Conservation (phyloP, 495 filamentous ascomycete species). For the Bacidia rubella region DNA sequence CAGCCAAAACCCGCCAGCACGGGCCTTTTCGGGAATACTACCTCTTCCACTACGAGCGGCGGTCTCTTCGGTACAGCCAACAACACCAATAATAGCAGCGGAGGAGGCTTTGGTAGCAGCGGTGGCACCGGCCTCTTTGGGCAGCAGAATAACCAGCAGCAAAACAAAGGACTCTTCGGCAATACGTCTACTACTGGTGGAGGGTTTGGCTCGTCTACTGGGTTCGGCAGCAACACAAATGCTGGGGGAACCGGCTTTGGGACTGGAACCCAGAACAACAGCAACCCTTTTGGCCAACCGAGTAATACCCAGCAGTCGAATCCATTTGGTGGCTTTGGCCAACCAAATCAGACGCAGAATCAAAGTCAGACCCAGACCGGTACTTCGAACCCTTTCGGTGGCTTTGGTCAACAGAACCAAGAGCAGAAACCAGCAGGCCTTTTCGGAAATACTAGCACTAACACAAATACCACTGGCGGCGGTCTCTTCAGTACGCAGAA, state of each 20-base stretch:
- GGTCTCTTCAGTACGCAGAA: constrained; percentile 32
- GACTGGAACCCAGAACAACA: constrained; percentile 6
- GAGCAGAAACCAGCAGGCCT: constrained; percentile 35
- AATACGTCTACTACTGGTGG: constrained; percentile 26
- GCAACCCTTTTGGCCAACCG: constrained; percentile 13
- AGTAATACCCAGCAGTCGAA: constrained; percentile 14
- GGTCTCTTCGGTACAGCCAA: constrained; percentile 13
- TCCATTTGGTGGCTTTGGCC: constrained; percentile 26
- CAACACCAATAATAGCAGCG: constrained; percentile 28
- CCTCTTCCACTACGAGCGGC: constrained; percentile 5
- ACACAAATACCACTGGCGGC: constrained; percentile 9
- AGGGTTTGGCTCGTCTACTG: constrained; percentile 38
- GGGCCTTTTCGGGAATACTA: constrained; percentile 6
- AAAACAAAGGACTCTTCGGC: constrained; percentile 13
- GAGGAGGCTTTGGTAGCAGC: constrained; percentile 29
- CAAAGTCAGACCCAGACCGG: constrained; percentile 26
- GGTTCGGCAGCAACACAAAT: constrained; percentile 19
- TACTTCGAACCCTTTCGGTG: constrained; percentile 27
- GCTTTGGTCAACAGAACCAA: constrained; percentile 34
- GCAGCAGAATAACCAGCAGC: constrained; percentile 16
- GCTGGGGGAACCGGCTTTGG: constrained; percentile 20
- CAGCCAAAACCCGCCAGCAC: neutral
- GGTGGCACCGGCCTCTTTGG: constrained; percentile 31
- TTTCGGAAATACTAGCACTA: constrained; percentile 29
- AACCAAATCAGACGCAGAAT: constrained; percentile 12